These are phyloP conservation scores for Wolfiporia cocos DNA, from an alignment of 1,284 basidiomycete species.

Conservation along the genomic window DNA sequence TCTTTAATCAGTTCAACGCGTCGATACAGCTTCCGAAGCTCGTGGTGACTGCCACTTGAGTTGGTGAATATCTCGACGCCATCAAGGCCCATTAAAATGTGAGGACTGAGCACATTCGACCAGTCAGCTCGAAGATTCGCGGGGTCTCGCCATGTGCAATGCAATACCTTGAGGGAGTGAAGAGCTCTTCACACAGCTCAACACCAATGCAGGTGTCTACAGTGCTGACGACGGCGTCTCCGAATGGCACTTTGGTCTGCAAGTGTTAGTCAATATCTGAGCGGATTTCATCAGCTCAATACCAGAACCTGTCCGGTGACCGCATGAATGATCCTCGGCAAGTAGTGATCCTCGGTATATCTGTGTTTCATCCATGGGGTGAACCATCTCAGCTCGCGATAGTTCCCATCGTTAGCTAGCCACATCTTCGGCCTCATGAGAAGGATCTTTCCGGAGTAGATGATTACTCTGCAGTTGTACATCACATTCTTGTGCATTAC, in stretches of 20 bases:
- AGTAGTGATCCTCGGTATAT: conserved; percentile 83
- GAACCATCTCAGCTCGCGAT: conserved; percentile 94
- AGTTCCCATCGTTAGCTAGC: conserved; percentile 98
- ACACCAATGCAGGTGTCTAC: conserved; percentile 95
- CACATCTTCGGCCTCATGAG: conserved; percentile 99
- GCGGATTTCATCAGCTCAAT: neutral
- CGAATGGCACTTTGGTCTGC: conserved; percentile 86
- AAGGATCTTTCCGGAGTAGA: conserved; percentile 81
- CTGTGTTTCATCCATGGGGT: conserved; percentile 92
- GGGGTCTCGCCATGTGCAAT: conserved; percentile 2
- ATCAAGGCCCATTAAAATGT: conserved; percentile 94
- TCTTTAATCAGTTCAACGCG: conserved; percentile 96
- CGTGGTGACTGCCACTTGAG: conserved; percentile 96
- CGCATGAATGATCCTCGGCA: conserved; percentile 82
- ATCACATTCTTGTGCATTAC: conserved; percentile 95
- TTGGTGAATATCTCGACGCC: conserved; percentile 99
- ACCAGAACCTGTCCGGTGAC: conserved; percentile 79
- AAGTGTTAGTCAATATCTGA: neutral
- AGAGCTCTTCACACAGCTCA: conserved; percentile 95
- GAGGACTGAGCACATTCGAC: no score
- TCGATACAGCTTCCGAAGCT: conserved; percentile 88
- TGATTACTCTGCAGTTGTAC: conserved; percentile 93
- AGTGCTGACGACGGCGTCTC: conserved; percentile 91
- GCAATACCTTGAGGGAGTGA: conserved; percentile 85
- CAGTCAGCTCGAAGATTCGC: neutral